These are phyloP conservation scores for Solanum stenotomum DNA, from an alignment of 257 asterid genomes.

Conservation along the genomic window DNA sequence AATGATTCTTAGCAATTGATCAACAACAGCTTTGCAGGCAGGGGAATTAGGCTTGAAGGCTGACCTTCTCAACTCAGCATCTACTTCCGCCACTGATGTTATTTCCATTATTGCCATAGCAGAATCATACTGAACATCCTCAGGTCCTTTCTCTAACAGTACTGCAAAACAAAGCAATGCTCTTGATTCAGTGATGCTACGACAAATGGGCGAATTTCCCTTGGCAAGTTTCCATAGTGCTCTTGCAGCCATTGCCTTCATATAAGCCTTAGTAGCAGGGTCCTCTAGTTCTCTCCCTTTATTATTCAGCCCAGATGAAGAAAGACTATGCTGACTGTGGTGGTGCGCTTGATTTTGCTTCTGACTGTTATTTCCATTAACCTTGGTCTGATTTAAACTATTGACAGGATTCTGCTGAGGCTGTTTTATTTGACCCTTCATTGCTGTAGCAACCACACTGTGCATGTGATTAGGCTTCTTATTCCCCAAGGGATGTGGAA, in stretches of 20 bases:
- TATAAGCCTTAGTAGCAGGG: conserved; percentile 13
- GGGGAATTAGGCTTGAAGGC: conserved; percentile 71
- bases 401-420: background rate
- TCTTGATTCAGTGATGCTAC: conserved; percentile 18
- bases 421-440: background rate
- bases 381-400: background rate
- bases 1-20: conserved; percentile 36
- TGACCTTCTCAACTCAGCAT: conserved; percentile 46
- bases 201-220: conserved; percentile 16
- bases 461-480: conserved; percentile 11
- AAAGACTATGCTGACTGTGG: conserved; percentile 8
- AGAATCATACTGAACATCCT: conserved; percentile 10
- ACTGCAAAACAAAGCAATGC: conserved; percentile 18
- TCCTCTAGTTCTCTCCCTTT: conserved; percentile 17
- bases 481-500: conserved; percentile 11
- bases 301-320: background rate
- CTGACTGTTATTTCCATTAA: background rate
- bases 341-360: conserved; percentile 8
- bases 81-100: conserved; percentile 53
- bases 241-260: conserved; percentile 24
- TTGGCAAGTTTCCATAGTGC: conserved; percentile 17
- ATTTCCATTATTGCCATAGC: conserved; percentile 49
- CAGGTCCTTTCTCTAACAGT: conserved; percentile 13
- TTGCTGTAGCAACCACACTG: conserved; percentile 13
- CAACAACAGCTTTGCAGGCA: conserved; percentile 66